Percentiles rank a stretch among this genome's conserved stretches.
Conservation (phyloP, 1,284 basidiomycete species). For the Uromyces viciae-fabae region DNA sequence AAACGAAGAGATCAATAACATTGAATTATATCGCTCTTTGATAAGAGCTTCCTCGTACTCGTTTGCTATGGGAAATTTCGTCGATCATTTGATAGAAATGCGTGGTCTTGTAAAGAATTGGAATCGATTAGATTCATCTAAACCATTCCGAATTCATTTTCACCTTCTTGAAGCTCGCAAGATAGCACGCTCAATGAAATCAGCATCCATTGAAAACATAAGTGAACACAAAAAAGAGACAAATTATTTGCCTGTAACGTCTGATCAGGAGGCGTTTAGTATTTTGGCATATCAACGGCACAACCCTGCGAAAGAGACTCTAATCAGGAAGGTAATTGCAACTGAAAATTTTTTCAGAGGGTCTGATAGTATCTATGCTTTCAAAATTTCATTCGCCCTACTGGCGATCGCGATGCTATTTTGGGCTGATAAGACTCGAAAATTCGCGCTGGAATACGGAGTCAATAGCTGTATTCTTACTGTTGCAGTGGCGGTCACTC, state of each 20-base stretch:
- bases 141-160: constrained; percentile 51
- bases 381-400: constrained; percentile 53
- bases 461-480: constrained; percentile 54
- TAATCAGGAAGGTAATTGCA: constrained; percentile 49
- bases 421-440: constrained; percentile 49
- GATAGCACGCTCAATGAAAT: neutral
- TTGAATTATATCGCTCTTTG: constrained; percentile 20
- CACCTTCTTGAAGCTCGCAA: constrained; percentile 52
- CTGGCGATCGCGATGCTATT: constrained; percentile 52
- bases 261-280: constrained; percentile 52
- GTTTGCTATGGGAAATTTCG: constrained; percentile 21
- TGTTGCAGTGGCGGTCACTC: constrained; percentile 54
- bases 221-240: neutral
- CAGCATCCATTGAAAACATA: neutral
- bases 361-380: constrained; percentile 52
- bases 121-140: constrained; percentile 9
- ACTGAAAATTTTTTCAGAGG: constrained; percentile 51
- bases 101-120: neutral
- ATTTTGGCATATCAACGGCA: constrained; percentile 50
- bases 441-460: constrained; percentile 54
- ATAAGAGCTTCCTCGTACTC: constrained; percentile 30
- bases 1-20: neutral
- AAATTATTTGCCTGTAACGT: constrained; percentile 48
- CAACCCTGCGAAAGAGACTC: constrained; percentile 46
- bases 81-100: constrained; percentile 8